phyloP scores from a whole-genome alignment of 2,329 filamentous ascomycete genomes.

The Aspergillus sp. region DNA sequence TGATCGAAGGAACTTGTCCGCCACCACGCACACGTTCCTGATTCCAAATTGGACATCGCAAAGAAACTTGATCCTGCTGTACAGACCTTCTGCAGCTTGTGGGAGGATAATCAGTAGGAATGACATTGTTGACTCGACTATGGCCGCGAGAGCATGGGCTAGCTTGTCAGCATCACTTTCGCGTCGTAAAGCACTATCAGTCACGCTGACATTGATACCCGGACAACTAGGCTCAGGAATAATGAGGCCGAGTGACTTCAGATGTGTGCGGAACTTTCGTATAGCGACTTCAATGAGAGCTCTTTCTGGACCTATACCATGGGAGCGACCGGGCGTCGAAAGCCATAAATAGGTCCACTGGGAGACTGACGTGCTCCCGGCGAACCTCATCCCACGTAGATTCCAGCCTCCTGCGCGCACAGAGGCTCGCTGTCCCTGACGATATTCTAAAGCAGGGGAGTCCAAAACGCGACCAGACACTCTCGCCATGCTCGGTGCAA shows the following conservation, averaged over 20 bases:
- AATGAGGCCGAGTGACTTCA: not conserved
- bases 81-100: not conserved
- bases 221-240: not conserved
- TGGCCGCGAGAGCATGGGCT: not conserved
- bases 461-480: not conserved
- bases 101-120: constrained; percentile 7
- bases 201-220: not conserved
- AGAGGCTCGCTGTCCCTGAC: not conserved
- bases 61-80: constrained; percentile 7
- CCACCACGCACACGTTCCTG: constrained; percentile 6
- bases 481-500: not conserved
- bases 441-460: not conserved
- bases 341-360: not conserved
- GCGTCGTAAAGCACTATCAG: constrained; percentile 55
- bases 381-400: not conserved
- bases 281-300: not conserved
- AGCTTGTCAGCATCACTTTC: not conserved
- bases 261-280: not conserved
- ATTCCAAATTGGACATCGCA: constrained; percentile 5
- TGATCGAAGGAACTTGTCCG: not conserved
- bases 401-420: not conserved
- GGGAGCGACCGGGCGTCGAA: not conserved
- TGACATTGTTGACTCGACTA: not conserved
- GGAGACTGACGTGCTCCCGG: not conserved
- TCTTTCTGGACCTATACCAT: not conserved